Conservation (phyloP, 2,329 filamentous ascomycete genomes). For the Mycocentrospora acerina region DNA sequence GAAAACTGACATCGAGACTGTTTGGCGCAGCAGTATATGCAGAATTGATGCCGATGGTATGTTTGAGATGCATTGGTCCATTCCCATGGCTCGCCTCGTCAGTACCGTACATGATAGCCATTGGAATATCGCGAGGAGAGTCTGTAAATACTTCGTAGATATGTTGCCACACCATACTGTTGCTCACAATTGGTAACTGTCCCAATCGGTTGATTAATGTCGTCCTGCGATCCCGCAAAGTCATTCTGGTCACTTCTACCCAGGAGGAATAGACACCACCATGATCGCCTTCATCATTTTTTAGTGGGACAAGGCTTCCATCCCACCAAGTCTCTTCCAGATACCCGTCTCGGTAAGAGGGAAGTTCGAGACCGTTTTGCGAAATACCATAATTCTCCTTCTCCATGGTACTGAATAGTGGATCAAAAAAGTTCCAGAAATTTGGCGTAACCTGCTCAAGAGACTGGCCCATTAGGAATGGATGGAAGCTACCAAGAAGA, state of each 20-base stretch:
- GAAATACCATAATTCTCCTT: neutral
- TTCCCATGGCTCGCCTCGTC: neutral
- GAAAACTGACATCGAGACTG: slow-evolving; percentile 4
- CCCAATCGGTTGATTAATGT: slow-evolving; percentile 3
- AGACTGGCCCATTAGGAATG: neutral
- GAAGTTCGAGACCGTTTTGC: neutral
- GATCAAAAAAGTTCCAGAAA: slow-evolving; percentile 2
- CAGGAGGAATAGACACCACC: slow-evolving; percentile 6
- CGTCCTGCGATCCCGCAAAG: slow-evolving; percentile 3
- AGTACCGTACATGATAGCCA: slow-evolving; percentile 6
- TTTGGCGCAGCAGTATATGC: slow-evolving; percentile 1
- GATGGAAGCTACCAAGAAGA: slow-evolving; percentile 3
- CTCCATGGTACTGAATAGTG: slow-evolving; percentile 1
- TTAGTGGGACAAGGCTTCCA: slow-evolving; percentile 3
- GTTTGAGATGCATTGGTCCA: neutral
- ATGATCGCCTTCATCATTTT: slow-evolving; percentile 2
- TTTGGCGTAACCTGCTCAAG: slow-evolving; percentile 2
- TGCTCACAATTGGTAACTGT: neutral
- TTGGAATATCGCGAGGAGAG: slow-evolving; percentile 4
- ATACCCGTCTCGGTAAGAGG: slow-evolving; percentile 2
- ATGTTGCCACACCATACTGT: slow-evolving; percentile 2
- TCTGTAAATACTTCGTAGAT: slow-evolving; percentile 2
- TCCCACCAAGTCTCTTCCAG: slow-evolving; percentile 8
- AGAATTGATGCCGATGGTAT: slow-evolving; percentile 2
- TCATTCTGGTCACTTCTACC: slow-evolving; percentile 2